Evolutionary conservation across 2,329 filamentous ascomycete genomes (phyloP), one percentile per base, ranked within the genome.

Genomic region (Fusarium denticulatum): DNA sequence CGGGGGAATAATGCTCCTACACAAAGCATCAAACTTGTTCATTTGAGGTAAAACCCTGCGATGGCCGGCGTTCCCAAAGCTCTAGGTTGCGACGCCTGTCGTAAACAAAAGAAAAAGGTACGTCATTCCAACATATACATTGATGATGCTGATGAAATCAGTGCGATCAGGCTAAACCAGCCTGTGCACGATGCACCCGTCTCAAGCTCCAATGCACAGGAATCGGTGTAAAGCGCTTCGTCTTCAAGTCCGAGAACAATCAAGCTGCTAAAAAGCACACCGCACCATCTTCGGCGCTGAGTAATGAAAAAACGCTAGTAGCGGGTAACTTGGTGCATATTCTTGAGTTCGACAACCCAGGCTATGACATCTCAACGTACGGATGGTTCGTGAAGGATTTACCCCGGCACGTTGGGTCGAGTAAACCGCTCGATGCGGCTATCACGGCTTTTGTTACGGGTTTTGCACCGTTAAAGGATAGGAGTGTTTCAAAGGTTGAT

Each of bases 141-240:
- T 15, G 10, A 14, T 5, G 3, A 8, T 18, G 28, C 46, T 50
- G 14, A 50, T 20, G 0, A 24, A 7, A 14, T 8, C 49, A 74
- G 71, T 74, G 72, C n/a, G 72, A 74, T 34, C 58, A 74, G 36
- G 13, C 24, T 7, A 58, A 70, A 32, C 68, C 66, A 7, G n/a
- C 60, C 1, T 70, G 67, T 12, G 39, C 66, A 7, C 12, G 67
- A 26, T 70, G 67, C 18, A 32, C 60, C 1, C 39, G 66, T 3
- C 67, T 70, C 26, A 60, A 47, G 26, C 43, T 64, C 8, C 6
- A 46, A 7, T 70, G 67, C 6, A 56, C 28, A 5, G 67, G 67
- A 16, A 28, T 40, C 7, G 60, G 67, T 2, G 42, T 70, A 1
- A 65, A 70, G 26, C 37, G 67, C n/a, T 70, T 70, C 14, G 11